Percentiles rank a stretch among this genome's conserved stretches.
Evolutionary conservation across 331 rosid genomes (phyloP).

Genomic region (Dryas integrifolia): DNA sequence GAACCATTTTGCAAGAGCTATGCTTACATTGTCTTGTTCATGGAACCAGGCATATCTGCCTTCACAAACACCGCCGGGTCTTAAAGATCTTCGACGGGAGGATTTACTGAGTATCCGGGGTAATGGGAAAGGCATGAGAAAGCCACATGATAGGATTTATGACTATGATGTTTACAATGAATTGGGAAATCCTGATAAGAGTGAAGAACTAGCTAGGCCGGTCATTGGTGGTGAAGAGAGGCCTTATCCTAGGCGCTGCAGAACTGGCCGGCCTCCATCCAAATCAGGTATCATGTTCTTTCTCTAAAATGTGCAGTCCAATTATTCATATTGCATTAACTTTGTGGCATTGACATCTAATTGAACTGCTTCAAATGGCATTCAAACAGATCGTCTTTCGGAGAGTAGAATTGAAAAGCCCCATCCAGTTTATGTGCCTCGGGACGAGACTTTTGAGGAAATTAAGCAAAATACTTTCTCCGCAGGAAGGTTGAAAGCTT

Average conservation of each 20-base stretch:
- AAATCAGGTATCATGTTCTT: conserved; percentile 42
- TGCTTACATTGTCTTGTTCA: not conserved
- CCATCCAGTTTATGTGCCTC: conserved; percentile 87
- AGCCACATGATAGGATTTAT: conserved; percentile 70
- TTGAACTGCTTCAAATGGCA: conserved; percentile 26
- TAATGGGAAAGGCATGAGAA: conserved; percentile 53
- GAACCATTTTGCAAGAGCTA: not conserved
- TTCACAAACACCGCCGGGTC: conserved; percentile 80
- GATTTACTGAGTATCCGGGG: conserved; percentile 74
- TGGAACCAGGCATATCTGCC: conserved; percentile 68
- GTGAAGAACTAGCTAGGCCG: conserved; percentile 68
- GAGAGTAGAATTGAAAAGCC: conserved; percentile 96
- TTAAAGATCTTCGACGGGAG: conserved; percentile 65
- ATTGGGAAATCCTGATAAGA: conserved; percentile 84
- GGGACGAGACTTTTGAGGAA: conserved; percentile 95
- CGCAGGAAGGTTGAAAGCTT: conserved; percentile 84
- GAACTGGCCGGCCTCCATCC: conserved; percentile 74
- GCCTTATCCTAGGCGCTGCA: conserved; percentile 93
- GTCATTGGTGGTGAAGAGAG: conserved; percentile 46
- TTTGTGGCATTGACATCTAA: not conserved
- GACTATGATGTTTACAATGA: conserved; percentile 86
- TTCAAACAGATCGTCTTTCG: conserved; percentile 51
- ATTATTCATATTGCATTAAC: not conserved
- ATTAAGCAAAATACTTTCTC: conserved; percentile 80
- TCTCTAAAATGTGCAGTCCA: not conserved